These are phyloP conservation scores for Fusarium duplospermum DNA, from an alignment of 2,329 filamentous ascomycete species.

Conservation along the genomic window DNA sequence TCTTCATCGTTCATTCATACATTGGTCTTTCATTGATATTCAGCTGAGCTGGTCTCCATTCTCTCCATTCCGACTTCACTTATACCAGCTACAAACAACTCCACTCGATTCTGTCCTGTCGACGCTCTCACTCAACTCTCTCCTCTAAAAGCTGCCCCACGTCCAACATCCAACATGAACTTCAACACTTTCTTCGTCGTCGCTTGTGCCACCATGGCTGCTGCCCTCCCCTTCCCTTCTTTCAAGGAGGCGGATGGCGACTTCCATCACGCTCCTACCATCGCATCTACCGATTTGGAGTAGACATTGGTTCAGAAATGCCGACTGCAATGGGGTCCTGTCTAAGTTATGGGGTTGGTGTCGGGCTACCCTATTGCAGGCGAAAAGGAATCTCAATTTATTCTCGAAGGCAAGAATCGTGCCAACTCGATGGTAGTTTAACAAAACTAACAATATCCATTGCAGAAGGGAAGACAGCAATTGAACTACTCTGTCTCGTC, in stretches of 20 bases:
- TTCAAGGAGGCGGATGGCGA: conserved; percentile 14
- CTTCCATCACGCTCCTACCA: background rate
- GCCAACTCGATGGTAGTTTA: background rate
- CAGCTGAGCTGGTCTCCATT: background rate
- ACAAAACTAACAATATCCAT: background rate
- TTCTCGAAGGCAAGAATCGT: background rate
- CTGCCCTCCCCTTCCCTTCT: conserved; percentile 34
- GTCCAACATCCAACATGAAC: conserved; percentile 33
- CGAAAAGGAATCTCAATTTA: background rate
- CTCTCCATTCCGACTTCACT: background rate
- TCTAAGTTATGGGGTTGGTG: background rate
- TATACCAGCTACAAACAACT: background rate
- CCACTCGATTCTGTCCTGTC: background rate
- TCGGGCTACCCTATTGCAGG: background rate
- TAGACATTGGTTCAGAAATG: background rate
- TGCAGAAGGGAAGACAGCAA: background rate
- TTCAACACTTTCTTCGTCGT: conserved; percentile 31
- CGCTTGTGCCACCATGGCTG: conserved; percentile 31
- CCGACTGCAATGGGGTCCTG: background rate
- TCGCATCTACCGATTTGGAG: conserved; percentile 26
- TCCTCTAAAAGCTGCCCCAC: background rate
- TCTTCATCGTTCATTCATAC: background rate
- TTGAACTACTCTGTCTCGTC: background rate
- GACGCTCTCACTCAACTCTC: background rate
- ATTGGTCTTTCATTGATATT: background rate